Evolutionary conservation across 148 eudicot species (phyloP), one percentile per base, ranked within the genome.

Genomic region (Vaccinium vitisidaea): DNA sequence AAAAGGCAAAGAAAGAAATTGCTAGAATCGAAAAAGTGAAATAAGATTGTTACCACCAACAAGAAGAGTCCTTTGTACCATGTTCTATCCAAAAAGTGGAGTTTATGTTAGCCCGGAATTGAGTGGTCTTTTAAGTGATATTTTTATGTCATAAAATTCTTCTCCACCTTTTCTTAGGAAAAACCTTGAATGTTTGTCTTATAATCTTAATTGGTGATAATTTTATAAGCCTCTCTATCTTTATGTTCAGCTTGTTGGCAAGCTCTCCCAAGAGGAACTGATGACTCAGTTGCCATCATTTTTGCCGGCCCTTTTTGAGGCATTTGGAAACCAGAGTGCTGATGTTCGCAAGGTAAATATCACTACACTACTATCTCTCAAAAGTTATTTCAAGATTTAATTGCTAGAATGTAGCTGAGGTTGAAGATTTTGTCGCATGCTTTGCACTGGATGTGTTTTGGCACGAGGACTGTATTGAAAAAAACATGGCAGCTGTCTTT

Each of bases 281-380:
- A 92, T 88, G 93, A 85, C 91, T 73, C 98, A 95, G 86, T 85
- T 97, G 83, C 93, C 97, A 25, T 92, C 99, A 46, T 97, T 97
- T 87, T 88, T 97, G 89, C 99, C 98, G 49, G 92, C 98, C 55
- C 94, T 97, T 71, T 95, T 97, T 89, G 99, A 95, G 84, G 99
- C 99, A 83, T 97, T 97, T 89, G 96, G 98, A 25, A 97, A 87
- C 93, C 98, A 92, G 86, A 97, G 98, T 87, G 98, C 98, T 50
- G 99, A 97, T 87, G 98, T 97, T 81, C 99, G 99, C 84, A 97
- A 97, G 99, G 99, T 96, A 88, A 82, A 63, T 69, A 27, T 79
- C 46, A 43, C 46, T 5, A 6, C 19, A 50, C 56, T 50, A 13
- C 80, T 77, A 9, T 2, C 58, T 49, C n/a, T 6, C 23, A 9